Evolutionary conservation across 495 filamentous ascomycete species (phyloP), one percentile per base, ranked within the genome.

Genomic region (Penicillium coffeae): DNA sequence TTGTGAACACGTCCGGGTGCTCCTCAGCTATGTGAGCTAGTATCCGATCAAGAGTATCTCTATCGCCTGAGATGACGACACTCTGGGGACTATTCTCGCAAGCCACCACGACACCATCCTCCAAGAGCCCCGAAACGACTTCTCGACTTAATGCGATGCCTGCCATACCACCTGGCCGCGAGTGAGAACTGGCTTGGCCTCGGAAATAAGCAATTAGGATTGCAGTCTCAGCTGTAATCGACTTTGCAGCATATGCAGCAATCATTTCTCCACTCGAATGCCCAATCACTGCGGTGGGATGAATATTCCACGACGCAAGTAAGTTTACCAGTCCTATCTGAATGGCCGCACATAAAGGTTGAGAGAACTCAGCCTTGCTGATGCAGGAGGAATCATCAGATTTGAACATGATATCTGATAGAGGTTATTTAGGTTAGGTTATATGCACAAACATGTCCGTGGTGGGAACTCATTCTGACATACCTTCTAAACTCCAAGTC

Each of bases 181-280:
- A 3, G 6, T 10, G 33, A 12, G 15, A 2, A 15, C 22, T 38
- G 9, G 34, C 34, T 4, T 33, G 21, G 1, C 72, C 73, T 3
- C 74, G 57, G 38, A 64, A 69, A 38, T 70, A 78, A 3, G 71
- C 65, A 21, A 64, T 32, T 1, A 50, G 51, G 3, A 76, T 69
- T 1, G 74, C 61, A 8, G 40, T 42, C 25, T 59, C 52, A 12
- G 69, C 59, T 0, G 68, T 64, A 8, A 85, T 47, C 1, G 63
- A 64, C 1, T 71, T 74, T 12, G 78, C 71, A 12, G 78, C 76
- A 58, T 83, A 86, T 0, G 82, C 81, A 12, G 82, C 81, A 3
- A 69, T 79, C 20, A 87, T 84, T 56, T 87, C 83, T 19, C 83
- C 83, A 2, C 74, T 79, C 0, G 82, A 85, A 58, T 87, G 83